These are phyloP conservation scores for Helianthus annuus DNA, from an alignment of 129 eudicot genomes.

Conservation along the genomic window DNA sequence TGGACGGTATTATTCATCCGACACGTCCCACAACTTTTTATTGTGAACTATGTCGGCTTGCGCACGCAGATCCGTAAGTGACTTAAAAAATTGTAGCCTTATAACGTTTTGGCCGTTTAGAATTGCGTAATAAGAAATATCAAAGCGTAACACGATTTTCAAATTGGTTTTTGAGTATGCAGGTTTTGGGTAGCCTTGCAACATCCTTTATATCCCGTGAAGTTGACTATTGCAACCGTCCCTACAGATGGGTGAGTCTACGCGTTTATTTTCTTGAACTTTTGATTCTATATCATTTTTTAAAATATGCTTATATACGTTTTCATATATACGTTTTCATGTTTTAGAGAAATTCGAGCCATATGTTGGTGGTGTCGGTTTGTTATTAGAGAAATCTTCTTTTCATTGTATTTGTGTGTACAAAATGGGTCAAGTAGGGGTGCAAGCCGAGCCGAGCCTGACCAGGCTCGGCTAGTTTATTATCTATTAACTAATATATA, in stretches of 20 bases:
- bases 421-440: not conserved
- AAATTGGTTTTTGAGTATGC: conserved; percentile 36
- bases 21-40: conserved; percentile 61
- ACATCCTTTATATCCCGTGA: conserved; percentile 76
- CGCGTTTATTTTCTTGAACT: not conserved
- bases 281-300: not conserved
- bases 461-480: too few species aligned
- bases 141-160: not conserved
- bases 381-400: not conserved
- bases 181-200: conserved; percentile 76
- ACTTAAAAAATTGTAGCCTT: not conserved
- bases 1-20: conserved; percentile 67
- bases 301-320: conserved; percentile 1
- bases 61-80: conserved; percentile 97
- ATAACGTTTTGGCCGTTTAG: too few species aligned
- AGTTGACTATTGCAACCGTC: conserved; percentile 58
- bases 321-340: not conserved
- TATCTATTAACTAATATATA: too few species aligned
- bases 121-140: not conserved
- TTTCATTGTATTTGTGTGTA: not conserved
- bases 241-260: conserved; percentile 86
- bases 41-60: conserved; percentile 90
- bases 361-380: not conserved
- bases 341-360: not conserved
- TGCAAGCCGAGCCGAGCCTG: too few species aligned